These are phyloP conservation scores for Colletotrichum kahawae DNA, from an alignment of 2,329 filamentous ascomycete species.

Conservation along the genomic window DNA sequence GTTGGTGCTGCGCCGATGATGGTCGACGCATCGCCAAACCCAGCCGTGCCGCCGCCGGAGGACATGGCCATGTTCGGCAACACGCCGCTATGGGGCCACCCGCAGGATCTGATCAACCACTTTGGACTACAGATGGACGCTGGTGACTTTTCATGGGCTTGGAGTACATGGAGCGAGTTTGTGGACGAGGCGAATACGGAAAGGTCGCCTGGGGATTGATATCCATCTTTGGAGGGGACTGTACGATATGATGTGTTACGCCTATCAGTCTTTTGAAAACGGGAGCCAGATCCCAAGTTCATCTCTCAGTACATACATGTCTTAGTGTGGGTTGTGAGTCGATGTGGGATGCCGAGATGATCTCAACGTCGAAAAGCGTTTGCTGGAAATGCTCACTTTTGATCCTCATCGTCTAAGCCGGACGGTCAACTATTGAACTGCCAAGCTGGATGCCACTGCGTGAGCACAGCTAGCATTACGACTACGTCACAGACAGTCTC, in stretches of 20 bases:
- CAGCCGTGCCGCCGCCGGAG: background rate
- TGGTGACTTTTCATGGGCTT: slow-evolving; percentile 30
- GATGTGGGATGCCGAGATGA: background rate
- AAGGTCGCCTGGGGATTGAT: slow-evolving; percentile 29
- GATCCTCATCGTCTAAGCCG: background rate
- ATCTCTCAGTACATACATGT: background rate
- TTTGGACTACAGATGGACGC: slow-evolving; percentile 22
- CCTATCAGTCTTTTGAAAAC: background rate
- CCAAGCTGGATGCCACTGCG: background rate
- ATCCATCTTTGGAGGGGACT: background rate
- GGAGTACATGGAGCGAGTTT: slow-evolving; percentile 51
- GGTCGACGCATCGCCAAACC: background rate
- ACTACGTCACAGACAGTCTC: background rate
- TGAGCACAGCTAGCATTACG: background rate
- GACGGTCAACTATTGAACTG: background rate
- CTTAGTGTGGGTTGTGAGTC: background rate
- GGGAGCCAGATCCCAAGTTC: background rate
- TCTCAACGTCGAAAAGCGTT: background rate
- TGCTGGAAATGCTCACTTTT: background rate
- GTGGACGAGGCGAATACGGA: slow-evolving; percentile 43
- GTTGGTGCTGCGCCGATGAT: background rate
- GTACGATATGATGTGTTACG: background rate
- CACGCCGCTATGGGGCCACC: slow-evolving; percentile 23
- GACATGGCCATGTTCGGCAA: slow-evolving; percentile 1
- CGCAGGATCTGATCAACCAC: slow-evolving; percentile 28